Base-by-base conservation (phyloP, 768 basidiomycete species). In the Mycena rosella region DNA sequence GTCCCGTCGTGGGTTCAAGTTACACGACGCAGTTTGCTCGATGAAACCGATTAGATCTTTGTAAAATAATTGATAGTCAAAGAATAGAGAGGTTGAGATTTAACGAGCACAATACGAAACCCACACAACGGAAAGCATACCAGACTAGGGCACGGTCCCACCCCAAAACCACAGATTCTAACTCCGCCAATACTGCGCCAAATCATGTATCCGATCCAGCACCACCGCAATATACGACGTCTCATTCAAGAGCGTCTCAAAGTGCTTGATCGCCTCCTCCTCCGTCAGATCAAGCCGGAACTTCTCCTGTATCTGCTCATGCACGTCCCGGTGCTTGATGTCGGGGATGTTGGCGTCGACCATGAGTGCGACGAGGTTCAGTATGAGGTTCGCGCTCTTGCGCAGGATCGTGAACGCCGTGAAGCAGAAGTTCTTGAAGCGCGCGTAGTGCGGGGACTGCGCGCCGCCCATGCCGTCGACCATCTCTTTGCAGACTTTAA, bases 401-500 rank as follows among this genome's bases (percentile, higher is more conserved):
- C 97, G 90, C 62, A 99, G 87, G 74, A 95, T 96, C 59, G 93
- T 94, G 81, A 99, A 99, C 1, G 96, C 98, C n/a, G 97, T 99
- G 79, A 96, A 97, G 78, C 95, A 98, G 71, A 96, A 92, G 72
- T 89, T 92, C 79, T 98, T 96, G 89, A 99, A 99, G 32, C 96
- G 91, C 27, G 91, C 88, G 78, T 98, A 98, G 77, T 99, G 97
- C n/a, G 92, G 88, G 8, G 96, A 97, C 74, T 93, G 89, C 1
- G 94, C 91, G 14, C 98, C 97, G n/a, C 98, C 98, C 96, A 99
- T 97, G 14, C 94, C 97, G 76, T 99, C 98, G 0, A 99, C 95
- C 98, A 99, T 99, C 77, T 99, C 98, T 75, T 97, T 96, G 80
- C 96, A 98, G 44, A 99, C 94, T 78, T 99, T 99, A 71, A 99